Percentiles rank a stretch among this genome's conserved stretches.
Evolutionary conservation across 495 filamentous ascomycete species (phyloP).

Genomic region (Xylaria curta): DNA sequence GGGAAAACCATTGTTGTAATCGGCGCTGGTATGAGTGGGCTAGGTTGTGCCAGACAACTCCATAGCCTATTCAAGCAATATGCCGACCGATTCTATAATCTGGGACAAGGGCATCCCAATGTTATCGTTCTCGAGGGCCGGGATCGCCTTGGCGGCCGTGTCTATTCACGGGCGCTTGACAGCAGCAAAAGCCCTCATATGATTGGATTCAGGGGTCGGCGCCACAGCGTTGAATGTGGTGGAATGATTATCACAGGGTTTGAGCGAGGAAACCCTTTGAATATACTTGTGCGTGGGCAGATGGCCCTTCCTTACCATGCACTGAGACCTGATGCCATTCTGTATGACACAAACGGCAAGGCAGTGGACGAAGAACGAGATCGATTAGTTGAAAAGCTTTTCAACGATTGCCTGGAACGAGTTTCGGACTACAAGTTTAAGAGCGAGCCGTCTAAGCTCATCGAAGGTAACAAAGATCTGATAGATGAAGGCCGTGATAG

Average conservation of each 20-base stretch:
- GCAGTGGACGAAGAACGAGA: conserved; percentile 82
- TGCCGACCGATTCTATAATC: conserved; percentile 63
- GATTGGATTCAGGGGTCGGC: conserved; percentile 56
- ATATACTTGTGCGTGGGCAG: conserved; percentile 88
- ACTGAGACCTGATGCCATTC: conserved; percentile 81
- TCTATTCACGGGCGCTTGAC: conserved; percentile 85
- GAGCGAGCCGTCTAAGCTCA: conserved; percentile 66
- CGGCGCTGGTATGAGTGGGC: conserved; percentile 91
- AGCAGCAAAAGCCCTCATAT: conserved; percentile 38
- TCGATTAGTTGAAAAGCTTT: conserved; percentile 82
- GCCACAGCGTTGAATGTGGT: conserved; percentile 92
- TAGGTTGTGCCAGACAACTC: conserved; percentile 91
- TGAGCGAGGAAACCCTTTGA: conserved; percentile 91
- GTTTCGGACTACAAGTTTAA: conserved; percentile 88
- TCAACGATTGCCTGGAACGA: conserved; percentile 91
- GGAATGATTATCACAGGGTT: conserved; percentile 98
- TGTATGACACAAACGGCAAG: conserved; percentile 88
- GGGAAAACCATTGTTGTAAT: conserved; percentile 80
- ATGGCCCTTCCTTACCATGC: conserved; percentile 85
- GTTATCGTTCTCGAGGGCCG: conserved; percentile 89
- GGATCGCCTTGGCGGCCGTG: conserved; percentile 86
- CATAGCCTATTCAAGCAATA: conserved; percentile 83
- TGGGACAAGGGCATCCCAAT: conserved; percentile 69
- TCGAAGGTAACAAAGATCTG: conserved; percentile 83
- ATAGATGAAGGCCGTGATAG: conserved; percentile 85